These are phyloP conservation scores for Symbiodinium natans DNA, from an alignment of 73 alveolate species.

Conservation along the genomic window DNA sequence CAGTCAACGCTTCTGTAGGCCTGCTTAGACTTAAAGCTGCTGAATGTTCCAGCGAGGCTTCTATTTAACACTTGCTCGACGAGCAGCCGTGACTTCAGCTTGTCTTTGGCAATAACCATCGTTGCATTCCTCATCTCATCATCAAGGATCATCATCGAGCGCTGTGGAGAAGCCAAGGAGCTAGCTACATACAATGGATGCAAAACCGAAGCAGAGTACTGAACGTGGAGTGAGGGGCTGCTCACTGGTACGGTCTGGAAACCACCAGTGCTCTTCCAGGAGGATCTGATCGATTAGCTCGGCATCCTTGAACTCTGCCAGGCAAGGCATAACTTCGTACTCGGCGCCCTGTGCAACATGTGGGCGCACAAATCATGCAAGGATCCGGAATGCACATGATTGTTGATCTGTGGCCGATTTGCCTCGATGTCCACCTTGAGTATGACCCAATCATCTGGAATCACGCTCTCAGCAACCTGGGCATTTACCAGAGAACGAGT, in stretches of 20 bases:
- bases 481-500: no score
- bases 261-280: constrained; percentile 55
- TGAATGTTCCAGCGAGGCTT: no score
- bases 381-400: not conserved
- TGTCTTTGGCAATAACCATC: constrained; percentile 19
- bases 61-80: not conserved
- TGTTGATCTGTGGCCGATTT: no score
- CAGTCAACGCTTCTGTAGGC: not conserved
- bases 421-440: constrained; percentile 64
- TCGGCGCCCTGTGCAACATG: constrained; percentile 20
- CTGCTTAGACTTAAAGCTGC: not conserved
- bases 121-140: not conserved
- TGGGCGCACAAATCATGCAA: not conserved
- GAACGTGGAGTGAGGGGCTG: not conserved
- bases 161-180: no score
- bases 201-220: not conserved
- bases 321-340: constrained; percentile 73
- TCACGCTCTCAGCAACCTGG: constrained; percentile 39
- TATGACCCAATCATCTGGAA: constrained; percentile 74
- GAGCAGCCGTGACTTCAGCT: not conserved
- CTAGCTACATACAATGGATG: no score
- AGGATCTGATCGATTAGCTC: constrained; percentile 6
- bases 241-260: constrained; percentile 25
- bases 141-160: not conserved
- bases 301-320: constrained; percentile 55